Evolutionary conservation across 1,284 basidiomycete species (phyloP), one percentile per base, ranked within the genome.

Genomic region (Ceratobasidium sp.): DNA sequence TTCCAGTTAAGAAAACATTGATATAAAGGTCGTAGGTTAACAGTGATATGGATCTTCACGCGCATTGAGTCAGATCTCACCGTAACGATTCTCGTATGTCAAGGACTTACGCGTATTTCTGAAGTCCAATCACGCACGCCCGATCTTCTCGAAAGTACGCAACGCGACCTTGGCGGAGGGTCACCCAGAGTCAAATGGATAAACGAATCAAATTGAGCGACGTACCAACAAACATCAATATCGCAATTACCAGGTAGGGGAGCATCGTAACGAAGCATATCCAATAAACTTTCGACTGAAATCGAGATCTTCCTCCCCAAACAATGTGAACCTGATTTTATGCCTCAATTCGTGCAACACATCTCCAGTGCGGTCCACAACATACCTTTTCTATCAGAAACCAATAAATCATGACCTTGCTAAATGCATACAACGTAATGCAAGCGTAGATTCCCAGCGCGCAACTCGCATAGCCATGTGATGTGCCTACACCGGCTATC

Each of bases 71-170:
- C 36, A 14, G 6, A 6, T 14, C 36, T 5, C 8, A 6, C n/a
- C 8, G n/a, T 18, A 8, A 5, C 5, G 16, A 5, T 5, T 8
- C n/a, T n/a, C n/a, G 39, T n/a, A 6, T 8, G n/a, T 8, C 34
- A 3, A 45, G 1, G 16, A 76, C 78, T 58, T 71, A 79, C 59
- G 82, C 80, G 23, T 79, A 76, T 12, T 76, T 75, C 60, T 77
- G 78, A 16, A 86, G 76, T 0, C 85, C 85, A 30, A 85, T 86
- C n/a, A 83, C 76, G 74, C 85, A 86, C 0, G 78, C 77, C 5
- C 81, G 81, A 43, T 82, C 80, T 0, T 76, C 67, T 2, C 78
- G 55, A 57, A 84, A 79, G 32, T 78, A 77, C 3, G 81, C 76
- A 18, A 83, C 78, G 2, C 83, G 80, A 1, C 81, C 82, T 82